phyloP scores from a whole-genome alignment of 1,284 basidiomycete species.

The Farysia itapuensis region DNA sequence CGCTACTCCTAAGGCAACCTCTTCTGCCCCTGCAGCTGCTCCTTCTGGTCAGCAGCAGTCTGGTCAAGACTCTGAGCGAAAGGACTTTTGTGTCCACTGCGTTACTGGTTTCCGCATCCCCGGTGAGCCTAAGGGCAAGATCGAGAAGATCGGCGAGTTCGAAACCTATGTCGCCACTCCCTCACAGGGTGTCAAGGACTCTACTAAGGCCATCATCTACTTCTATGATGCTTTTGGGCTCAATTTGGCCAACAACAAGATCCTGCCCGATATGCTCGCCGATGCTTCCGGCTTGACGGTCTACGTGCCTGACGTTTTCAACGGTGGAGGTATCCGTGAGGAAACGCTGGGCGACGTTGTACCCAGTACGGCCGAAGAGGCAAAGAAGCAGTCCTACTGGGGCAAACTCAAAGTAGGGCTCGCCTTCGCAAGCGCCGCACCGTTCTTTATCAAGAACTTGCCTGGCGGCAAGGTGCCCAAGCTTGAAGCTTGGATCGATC shows the following conservation, averaged over 20 bases:
- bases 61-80: not conserved
- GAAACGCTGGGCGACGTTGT: conserved; percentile 1
- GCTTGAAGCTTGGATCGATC: conserved; percentile 23
- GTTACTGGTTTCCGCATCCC: conserved; percentile 36
- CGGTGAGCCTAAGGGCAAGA: conserved; percentile 36
- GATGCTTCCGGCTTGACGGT: conserved; percentile 67
- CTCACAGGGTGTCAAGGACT: conserved; percentile 14
- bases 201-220: conserved; percentile 64
- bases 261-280: conserved; percentile 69
- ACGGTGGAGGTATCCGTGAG: conserved; percentile 29
- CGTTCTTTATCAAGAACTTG: conserved; percentile 21
- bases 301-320: conserved; percentile 63
- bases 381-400: conserved; percentile 6
- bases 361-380: conserved; percentile 24
- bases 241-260: conserved; percentile 62
- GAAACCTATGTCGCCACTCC: conserved; percentile 56
- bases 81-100: conserved; percentile 41
- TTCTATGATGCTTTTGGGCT: conserved; percentile 67
- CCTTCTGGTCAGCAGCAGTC: not conserved
- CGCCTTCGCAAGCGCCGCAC: conserved; percentile 9
- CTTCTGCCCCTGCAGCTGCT: not conserved
- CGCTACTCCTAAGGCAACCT: not conserved
- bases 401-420: conserved; percentile 14
- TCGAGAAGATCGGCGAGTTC: conserved; percentile 27
- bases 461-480: conserved; percentile 10